These are phyloP conservation scores for Brassica incana DNA, from an alignment of 345 rosid species.

Conservation along the genomic window DNA sequence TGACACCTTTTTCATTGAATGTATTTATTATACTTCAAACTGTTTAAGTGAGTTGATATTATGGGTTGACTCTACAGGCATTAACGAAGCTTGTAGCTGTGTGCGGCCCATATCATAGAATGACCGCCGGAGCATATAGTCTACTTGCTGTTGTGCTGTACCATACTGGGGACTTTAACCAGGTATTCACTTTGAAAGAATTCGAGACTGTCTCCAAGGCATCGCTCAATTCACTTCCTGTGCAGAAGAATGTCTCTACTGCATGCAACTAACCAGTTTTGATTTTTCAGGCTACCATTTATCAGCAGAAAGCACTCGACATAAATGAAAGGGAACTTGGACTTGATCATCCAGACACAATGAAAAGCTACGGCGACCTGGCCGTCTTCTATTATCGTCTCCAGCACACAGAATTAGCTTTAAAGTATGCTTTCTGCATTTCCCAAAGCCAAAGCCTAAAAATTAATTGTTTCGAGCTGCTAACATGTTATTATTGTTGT, in stretches of 20 bases:
- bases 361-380: slow-evolving; percentile 98
- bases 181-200: slow-evolving; percentile 55
- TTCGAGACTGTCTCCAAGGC: slow-evolving; percentile 3
- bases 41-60: slow-evolving; percentile 24
- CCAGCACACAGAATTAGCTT: slow-evolving; percentile 92
- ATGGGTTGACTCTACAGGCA: slow-evolving; percentile 59
- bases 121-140: slow-evolving; percentile 98
- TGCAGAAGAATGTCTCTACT: slow-evolving; percentile 5
- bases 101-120: slow-evolving; percentile 97
- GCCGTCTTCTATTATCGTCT: slow-evolving; percentile 98
- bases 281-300: slow-evolving; percentile 77
- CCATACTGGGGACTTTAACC: slow-evolving; percentile 97
- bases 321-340: slow-evolving; percentile 98
- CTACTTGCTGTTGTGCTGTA: slow-evolving; percentile 95
- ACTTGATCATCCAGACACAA: slow-evolving; percentile 97
- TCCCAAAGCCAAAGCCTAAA: slow-evolving; percentile 17
- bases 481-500: slow-evolving; percentile 32
- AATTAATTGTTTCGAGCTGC: slow-evolving; percentile 9
- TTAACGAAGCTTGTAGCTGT: slow-evolving; percentile 87
- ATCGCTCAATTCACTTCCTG: slow-evolving; percentile 17
- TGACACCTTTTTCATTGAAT: slow-evolving; percentile 1
- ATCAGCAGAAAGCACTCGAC: slow-evolving; percentile 96
- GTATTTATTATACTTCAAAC: slow-evolving; percentile 1
- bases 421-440: slow-evolving; percentile 65
- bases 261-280: slow-evolving; percentile 28